Evolutionary conservation across 345 rosid species (phyloP).

Genomic region (Camelina neglecta): DNA sequence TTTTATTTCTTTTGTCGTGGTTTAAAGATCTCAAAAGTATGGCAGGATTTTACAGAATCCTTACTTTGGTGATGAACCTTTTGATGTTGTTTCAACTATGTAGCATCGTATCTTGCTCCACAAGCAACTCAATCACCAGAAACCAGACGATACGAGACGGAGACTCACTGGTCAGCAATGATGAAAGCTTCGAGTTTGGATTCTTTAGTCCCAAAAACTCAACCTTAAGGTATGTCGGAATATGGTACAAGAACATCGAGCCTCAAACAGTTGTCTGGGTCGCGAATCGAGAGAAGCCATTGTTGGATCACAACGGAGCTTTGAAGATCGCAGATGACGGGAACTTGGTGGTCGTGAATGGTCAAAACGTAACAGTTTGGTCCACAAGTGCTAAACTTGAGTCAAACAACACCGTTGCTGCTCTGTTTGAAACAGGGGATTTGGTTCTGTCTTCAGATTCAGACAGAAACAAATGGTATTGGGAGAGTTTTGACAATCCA

Average conservation of each 20-base stretch:
- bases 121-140: slow-evolving; percentile 44
- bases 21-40: slow-evolving; percentile 7
- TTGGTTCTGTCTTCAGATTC: slow-evolving; percentile 44
- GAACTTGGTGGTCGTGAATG: slow-evolving; percentile 43
- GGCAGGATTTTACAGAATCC: background rate
- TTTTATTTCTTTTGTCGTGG: background rate
- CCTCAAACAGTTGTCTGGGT: slow-evolving; percentile 59
- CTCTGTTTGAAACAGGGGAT: slow-evolving; percentile 54
- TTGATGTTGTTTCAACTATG: slow-evolving; percentile 31
- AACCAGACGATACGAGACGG: slow-evolving; percentile 55
- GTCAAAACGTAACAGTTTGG: slow-evolving; percentile 44
- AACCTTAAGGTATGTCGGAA: slow-evolving; percentile 58
- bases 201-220: slow-evolving; percentile 63
- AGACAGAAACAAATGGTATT: slow-evolving; percentile 14
- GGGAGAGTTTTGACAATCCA: slow-evolving; percentile 63
- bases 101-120: slow-evolving; percentile 39
- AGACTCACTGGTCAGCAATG: slow-evolving; percentile 47
- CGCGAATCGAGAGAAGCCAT: slow-evolving; percentile 65
- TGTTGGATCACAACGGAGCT: slow-evolving; percentile 50
- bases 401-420: slow-evolving; percentile 35
- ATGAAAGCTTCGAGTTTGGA: slow-evolving; percentile 55
- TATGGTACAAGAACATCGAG: slow-evolving; percentile 59
- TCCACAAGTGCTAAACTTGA: slow-evolving; percentile 42
- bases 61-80: slow-evolving; percentile 28
- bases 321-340: slow-evolving; percentile 48